phyloP scores from a whole-genome alignment of 148 eudicot genomes.

The Dysphania ambrosioides region DNA sequence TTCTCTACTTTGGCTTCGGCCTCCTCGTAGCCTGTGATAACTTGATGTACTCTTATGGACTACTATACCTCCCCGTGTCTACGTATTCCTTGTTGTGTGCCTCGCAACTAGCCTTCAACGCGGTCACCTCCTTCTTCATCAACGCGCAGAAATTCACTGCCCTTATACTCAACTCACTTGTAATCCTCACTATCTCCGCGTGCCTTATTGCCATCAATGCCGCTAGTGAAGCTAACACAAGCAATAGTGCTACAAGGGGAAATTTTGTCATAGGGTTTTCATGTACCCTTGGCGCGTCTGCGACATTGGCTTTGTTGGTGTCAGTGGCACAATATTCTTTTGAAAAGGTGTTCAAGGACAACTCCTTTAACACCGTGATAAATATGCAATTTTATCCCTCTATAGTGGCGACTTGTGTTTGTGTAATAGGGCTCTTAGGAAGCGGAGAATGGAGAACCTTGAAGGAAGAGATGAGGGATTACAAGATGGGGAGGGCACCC shows the following conservation, averaged over 20 bases:
- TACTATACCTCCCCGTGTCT: constrained; percentile 49
- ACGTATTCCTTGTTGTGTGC: constrained; percentile 51
- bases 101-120: constrained; percentile 53
- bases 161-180: constrained; percentile 39
- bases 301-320: constrained; percentile 33
- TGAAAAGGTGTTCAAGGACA: constrained; percentile 33
- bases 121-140: constrained; percentile 39
- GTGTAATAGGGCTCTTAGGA: constrained; percentile 41
- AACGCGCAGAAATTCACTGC: constrained; percentile 48
- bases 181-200: constrained; percentile 45
- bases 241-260: neutral
- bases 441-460: constrained; percentile 46
- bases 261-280: constrained; percentile 38
- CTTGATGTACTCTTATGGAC: constrained; percentile 43
- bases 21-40: constrained; percentile 30
- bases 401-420: constrained; percentile 29
- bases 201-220: constrained; percentile 37
- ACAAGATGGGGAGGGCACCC: constrained; percentile 31
- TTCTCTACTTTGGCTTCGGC: constrained; percentile 35
- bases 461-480: constrained; percentile 33
- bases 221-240: constrained; percentile 1
- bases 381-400: constrained; percentile 37
- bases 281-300: constrained; percentile 49
- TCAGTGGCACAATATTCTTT: constrained; percentile 40
- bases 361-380: constrained; percentile 29